Conservation (phyloP, 2,329 filamentous ascomycete genomes). For the Aspergillus eucalypticola region DNA sequence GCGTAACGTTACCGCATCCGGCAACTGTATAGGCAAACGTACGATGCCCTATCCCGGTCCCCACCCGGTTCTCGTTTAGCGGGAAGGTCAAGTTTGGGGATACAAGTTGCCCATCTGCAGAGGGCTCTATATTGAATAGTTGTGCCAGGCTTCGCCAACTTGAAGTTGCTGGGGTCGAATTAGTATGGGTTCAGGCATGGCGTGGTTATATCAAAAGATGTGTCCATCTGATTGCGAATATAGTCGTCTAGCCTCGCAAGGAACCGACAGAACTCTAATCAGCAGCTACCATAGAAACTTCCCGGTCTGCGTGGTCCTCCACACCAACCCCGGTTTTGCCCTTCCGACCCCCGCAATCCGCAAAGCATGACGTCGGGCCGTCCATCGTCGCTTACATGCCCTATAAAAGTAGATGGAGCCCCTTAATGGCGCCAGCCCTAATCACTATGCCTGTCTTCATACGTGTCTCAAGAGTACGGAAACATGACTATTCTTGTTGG, state of each 20-base stretch:
- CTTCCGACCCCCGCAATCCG: not conserved
- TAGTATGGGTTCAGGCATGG: not conserved
- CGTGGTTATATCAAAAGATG: not conserved
- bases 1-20: constrained; percentile 8
- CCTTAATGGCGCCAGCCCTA: not conserved
- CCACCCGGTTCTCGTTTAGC: not conserved
- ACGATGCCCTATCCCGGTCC: not conserved
- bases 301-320: not conserved
- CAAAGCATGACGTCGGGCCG: not conserved
- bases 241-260: not conserved
- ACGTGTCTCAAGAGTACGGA: not conserved
- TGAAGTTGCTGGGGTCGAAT: not conserved
- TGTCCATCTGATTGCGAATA: not conserved
- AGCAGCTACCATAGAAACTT: not conserved
- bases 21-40: constrained; percentile 5
- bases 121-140: not conserved
- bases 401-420: constrained; percentile 6
- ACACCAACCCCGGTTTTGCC: constrained; percentile 5
- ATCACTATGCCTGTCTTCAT: not conserved
- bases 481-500: constrained; percentile 32
- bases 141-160: not conserved
- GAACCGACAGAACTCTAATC: not conserved
- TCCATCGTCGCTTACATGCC: not conserved
- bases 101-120: not conserved
- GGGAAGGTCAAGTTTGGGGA: not conserved